A percentile compares a stretch with the other conserved stretches of the same genome.
These are phyloP conservation scores for Actinidia chinensis DNA, from an alignment of 179 eudicot genomes.

Conservation along the genomic window DNA sequence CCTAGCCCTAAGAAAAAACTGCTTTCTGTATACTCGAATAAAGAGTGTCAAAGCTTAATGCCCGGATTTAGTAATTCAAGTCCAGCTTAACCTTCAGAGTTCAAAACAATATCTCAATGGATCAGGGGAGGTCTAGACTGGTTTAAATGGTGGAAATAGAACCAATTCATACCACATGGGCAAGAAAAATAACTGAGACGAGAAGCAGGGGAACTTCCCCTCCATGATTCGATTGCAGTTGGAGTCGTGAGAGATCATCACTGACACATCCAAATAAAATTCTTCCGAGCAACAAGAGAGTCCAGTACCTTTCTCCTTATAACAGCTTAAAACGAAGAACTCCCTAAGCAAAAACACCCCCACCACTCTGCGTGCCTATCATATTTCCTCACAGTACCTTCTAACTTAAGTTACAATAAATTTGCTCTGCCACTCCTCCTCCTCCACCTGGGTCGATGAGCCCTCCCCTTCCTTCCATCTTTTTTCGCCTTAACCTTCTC, in stretches of 20 bases:
- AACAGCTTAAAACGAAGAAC: background rate
- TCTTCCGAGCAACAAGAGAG: constrained; percentile 1
- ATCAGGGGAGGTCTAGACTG: background rate
- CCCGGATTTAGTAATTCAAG: background rate
- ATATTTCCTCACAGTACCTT: background rate
- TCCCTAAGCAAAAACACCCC: background rate
- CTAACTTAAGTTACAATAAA: constrained; percentile 15
- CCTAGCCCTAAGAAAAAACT: background rate
- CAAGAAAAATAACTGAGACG: background rate
- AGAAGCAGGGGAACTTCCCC: constrained; percentile 4
- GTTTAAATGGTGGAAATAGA: background rate
- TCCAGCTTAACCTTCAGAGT: background rate
- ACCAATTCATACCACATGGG: background rate
- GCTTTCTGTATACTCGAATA: background rate
- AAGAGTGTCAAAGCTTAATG: background rate
- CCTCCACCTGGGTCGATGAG: constrained; percentile 67
- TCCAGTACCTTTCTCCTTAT: background rate
- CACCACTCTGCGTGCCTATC: constrained; percentile 9
- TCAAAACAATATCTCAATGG: background rate
- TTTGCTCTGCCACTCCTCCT: constrained; percentile 43
- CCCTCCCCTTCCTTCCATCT: constrained; percentile 79
- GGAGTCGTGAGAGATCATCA: background rate
- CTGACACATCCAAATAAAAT: background rate
- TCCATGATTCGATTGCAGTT: background rate
- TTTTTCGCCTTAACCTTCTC: constrained; percentile 66